Base-by-base conservation (phyloP, 306 rosid species). In the Styphnolobium japonicum region DNA sequence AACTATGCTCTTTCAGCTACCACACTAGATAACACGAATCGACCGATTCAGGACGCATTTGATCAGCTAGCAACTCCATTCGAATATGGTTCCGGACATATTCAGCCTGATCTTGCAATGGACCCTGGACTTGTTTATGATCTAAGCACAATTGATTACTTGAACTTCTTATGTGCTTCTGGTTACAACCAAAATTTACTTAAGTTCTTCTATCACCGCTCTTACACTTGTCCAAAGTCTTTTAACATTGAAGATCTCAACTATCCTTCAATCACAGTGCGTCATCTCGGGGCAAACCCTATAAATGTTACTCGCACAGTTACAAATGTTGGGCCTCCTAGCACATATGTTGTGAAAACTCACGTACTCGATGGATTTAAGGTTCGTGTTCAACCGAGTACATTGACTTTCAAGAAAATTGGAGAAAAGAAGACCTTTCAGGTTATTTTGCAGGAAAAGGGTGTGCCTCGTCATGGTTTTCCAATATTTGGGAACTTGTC, bases 71-170 rank as follows among this genome's bases (percentile, higher is more conserved):
- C 97, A 71, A 90, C 88, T 8, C 89, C 92, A 34, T 84, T 88
- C 10, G 88, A 72, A 7, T 92, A 88, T 29, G 97, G 97, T 1
- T 27, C 92, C 0, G 97, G 94, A 60, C 97, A 87, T 16, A 73
- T 92, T 45, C 73, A 67, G 22, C 93, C 97, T 31, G 80, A 88
- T 78, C 80, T 31, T 5, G 94, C 94, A 23, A 72, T 79, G 85
- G 85, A 85, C 40, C 97, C 97, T 0, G 94, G 97, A 31, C 90
- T 90, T 0, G 56, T 90, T 68, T 92, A 92, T 68, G 88, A 90
- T 65, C 25, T 84, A 11, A 78, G 68, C 23, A 61, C 34, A 1
- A 29, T 27, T 0, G 94, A 92, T 69, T 90, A 88, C 88, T 77
- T 92, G 71, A 87, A 87, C 79, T 88, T 90, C 87, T 51, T 92